A percentile compares a stretch with the other conserved stretches of the same genome.
phyloP scores from a whole-genome alignment of 495 filamentous ascomycete genomes.

The Bacidia gigantensis region DNA sequence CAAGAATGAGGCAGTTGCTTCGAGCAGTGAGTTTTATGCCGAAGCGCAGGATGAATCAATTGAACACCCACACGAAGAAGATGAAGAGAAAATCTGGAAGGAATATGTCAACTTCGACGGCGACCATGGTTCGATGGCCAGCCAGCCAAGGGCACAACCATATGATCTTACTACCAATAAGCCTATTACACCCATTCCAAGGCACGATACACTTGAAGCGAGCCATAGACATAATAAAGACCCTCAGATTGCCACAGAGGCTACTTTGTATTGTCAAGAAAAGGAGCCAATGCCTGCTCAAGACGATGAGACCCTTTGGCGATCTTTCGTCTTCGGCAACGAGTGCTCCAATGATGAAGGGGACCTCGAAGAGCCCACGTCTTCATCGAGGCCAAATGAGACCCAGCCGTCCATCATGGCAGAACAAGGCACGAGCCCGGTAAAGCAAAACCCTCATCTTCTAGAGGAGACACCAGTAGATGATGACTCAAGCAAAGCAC shows the following conservation, averaged over 20 bases:
- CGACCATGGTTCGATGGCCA: too few species aligned
- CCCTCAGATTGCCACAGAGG: too few species aligned
- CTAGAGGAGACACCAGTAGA: not conserved
- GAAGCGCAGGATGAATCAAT: too few species aligned
- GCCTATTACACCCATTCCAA: too few species aligned
- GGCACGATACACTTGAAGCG: too few species aligned
- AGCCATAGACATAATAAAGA: too few species aligned
- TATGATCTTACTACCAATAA: too few species aligned
- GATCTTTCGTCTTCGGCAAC: constrained; percentile 16
- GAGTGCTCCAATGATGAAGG: constrained; percentile 7
- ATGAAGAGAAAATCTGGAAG: not conserved
- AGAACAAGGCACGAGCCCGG: constrained; percentile 12
- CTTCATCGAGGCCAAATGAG: not conserved
- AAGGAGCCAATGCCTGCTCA: not conserved
- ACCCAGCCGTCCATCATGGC: constrained; percentile 12
- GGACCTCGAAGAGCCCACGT: constrained; percentile 6
- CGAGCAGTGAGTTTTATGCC: too few species aligned
- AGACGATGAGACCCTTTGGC: constrained; percentile 15
- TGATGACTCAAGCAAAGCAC: not conserved
- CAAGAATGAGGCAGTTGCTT: too few species aligned
- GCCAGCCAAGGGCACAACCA: too few species aligned
- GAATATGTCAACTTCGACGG: not conserved
- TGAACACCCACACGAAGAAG: too few species aligned
- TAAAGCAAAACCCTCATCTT: constrained; percentile 14
- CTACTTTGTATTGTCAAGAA: too few species aligned